A percentile compares a stretch with the other conserved stretches of the same genome.
Evolutionary conservation across 2,329 filamentous ascomycete genomes (phyloP).

Genomic region (Colletotrichum sp.): DNA sequence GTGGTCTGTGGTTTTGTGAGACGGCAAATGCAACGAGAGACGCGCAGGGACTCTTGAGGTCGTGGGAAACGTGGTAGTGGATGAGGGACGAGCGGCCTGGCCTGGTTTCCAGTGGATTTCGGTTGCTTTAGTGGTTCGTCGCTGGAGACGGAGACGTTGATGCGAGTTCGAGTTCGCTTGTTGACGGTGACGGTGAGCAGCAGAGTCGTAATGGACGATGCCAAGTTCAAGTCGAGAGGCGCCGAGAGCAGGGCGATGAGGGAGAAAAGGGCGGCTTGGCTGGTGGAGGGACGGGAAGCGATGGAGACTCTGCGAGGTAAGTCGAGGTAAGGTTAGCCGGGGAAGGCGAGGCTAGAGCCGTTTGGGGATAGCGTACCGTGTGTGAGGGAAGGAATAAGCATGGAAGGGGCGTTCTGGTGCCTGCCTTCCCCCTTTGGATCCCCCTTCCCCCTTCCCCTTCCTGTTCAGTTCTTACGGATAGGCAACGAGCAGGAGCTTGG

Average conservation of each 20-base stretch:
- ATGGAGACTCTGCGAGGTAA: constrained; percentile 7
- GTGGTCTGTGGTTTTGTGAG: constrained; percentile 8
- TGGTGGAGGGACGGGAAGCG: constrained; percentile 20
- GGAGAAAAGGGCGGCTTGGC: not conserved
- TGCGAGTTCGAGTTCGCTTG: not conserved
- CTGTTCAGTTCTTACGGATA: not conserved
- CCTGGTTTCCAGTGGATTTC: not conserved
- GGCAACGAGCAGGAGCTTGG: not conserved
- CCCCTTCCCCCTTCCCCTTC: not conserved
- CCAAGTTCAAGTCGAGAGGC: not conserved
- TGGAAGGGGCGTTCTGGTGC: not conserved
- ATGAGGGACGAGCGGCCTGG: not conserved
- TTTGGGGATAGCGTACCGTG: not conserved
- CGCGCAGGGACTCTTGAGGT: not conserved
- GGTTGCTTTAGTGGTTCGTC: not conserved
- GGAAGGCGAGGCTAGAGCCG: not conserved
- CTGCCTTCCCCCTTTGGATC: not conserved
- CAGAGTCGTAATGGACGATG: not conserved
- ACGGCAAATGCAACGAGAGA: constrained; percentile 17
- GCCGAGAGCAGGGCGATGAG: not conserved
- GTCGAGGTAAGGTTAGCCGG: constrained; percentile 18
- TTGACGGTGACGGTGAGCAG: not conserved
- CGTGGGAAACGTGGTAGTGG: not conserved
- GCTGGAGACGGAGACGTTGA: not conserved
- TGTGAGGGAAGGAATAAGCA: constrained; percentile 7